Base-by-base conservation (phyloP, 2,329 filamentous ascomycete genomes). In the Paracoccidioides brasiliensis region DNA sequence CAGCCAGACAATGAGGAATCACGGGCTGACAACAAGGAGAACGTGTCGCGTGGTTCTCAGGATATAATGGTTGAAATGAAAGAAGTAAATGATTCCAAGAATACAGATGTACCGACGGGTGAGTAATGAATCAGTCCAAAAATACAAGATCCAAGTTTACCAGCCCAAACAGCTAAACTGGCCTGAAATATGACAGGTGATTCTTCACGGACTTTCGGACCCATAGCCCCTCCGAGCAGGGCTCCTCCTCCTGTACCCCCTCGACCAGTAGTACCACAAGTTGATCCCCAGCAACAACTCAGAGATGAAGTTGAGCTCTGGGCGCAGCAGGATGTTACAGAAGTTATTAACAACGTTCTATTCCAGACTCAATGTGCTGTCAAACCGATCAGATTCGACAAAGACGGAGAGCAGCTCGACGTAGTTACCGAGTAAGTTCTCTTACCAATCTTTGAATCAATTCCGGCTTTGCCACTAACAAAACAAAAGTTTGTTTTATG, bases 291-390 rank as follows among this genome's bases (percentile, higher is more conserved):
- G 57, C 68, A 68, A 55, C 67, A 69, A 53, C 63, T 67, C 54
- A 66, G 78, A 28, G 74, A 77, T 40, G 74, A 78, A 55, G 75
- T 81, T 4, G 76, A 82, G 62, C 74, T 79, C 44, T 79, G 79
- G 15, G 79, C 88, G 38, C 93, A 98, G 66, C 90, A 98, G 71
- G 93, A 98, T 70, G 91, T 96, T 4, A 90, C 90, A 10, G 93
- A 98, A 70, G 91, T 96, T 48, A 90, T 96, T 74, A 89, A 89
- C 57, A 93, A 91, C 64, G 87, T 95, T 32, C 81, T 96, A 57
- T 90, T 91, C 65, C 86, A 93, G 52, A 76, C 96, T n/a, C 87
- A 93, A 64, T 90, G 88, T 53, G 90, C 91, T 2, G 90, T 97
- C 65, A 83, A 80, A 56, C 80, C 88, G 5, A 79, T 78, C n/a